A percentile compares a stretch with the other conserved stretches of the same genome.
Conservation (phyloP, 805 yeast species). For the Suhomyces kilbournensis region DNA sequence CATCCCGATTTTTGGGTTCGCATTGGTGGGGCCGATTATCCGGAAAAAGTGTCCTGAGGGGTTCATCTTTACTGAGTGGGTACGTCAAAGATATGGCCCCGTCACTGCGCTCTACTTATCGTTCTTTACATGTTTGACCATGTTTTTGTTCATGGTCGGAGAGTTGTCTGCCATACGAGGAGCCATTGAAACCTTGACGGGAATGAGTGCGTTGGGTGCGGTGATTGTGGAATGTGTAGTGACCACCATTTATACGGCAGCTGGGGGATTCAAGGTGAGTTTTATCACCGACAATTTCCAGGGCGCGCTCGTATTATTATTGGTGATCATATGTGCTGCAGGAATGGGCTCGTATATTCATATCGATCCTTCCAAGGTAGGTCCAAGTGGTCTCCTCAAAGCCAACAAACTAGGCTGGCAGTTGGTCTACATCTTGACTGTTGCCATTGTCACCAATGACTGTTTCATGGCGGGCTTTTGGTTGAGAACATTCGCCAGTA, state of each 20-base stretch:
- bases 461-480: conserved; percentile 90
- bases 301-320: conserved; percentile 65
- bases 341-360: conserved; percentile 75
- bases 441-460: conserved; percentile 88
- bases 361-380: conserved; percentile 61
- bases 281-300: conserved; percentile 86
- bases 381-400: conserved; percentile 61
- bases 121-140: conserved; percentile 77
- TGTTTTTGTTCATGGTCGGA: conserved; percentile 82
- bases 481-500: conserved; percentile 90
- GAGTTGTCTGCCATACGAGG: conserved; percentile 79
- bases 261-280: conserved; percentile 88
- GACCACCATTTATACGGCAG: conserved; percentile 79
- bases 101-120: conserved; percentile 73
- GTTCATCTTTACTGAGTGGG: conserved; percentile 92
- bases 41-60: conserved; percentile 82
- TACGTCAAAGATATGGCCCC: conserved; percentile 74
- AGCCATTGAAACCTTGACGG: conserved; percentile 76
- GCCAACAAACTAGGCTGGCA: conserved; percentile 84
- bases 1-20: conserved; percentile 80
- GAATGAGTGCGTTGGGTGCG: conserved; percentile 73
- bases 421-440: conserved; percentile 74
- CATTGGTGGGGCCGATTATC: conserved; percentile 76
- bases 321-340: conserved; percentile 67
- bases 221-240: conserved; percentile 83